Conservation (phyloP, 257 asterid genomes). For the Nicotiana noctiflora region DNA sequence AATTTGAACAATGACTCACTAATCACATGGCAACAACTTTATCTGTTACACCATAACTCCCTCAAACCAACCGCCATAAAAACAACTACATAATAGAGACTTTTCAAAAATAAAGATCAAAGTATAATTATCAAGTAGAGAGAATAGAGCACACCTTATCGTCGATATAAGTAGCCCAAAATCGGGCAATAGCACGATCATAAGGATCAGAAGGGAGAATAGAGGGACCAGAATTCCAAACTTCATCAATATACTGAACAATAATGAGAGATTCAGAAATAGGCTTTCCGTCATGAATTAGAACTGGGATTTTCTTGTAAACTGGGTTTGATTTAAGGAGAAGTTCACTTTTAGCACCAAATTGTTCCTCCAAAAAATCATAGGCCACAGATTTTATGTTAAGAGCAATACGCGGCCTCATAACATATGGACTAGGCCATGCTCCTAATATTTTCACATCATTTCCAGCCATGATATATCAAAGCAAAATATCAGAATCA, state of each 20-base stretch:
- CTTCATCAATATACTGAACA: slow-evolving; percentile 31
- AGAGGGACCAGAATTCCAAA: slow-evolving; percentile 17
- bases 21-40: too few species aligned
- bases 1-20: too few species aligned
- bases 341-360: slow-evolving; percentile 23
- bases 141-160: slow-evolving; percentile 17
- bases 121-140: not conserved
- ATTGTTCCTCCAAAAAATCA: slow-evolving; percentile 24
- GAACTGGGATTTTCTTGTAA: slow-evolving; percentile 32
- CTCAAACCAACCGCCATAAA: too few species aligned
- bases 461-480: slow-evolving; percentile 10
- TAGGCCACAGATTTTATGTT: slow-evolving; percentile 20
- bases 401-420: slow-evolving; percentile 24
- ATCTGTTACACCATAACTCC: too few species aligned
- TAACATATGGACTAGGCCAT: slow-evolving; percentile 29
- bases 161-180: slow-evolving; percentile 33
- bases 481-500: not conserved
- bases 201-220: slow-evolving; percentile 25
- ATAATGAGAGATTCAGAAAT: slow-evolving; percentile 24
- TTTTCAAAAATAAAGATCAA: too few species aligned
- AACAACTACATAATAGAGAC: too few species aligned
- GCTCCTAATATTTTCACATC: slow-evolving; percentile 25
- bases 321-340: slow-evolving; percentile 32
- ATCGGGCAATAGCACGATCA: slow-evolving; percentile 24
- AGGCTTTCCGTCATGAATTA: slow-evolving; percentile 21